These are phyloP conservation scores for Symbiotaphrina buchneri DNA, from an alignment of 495 filamentous ascomycete species.

Conservation along the genomic window DNA sequence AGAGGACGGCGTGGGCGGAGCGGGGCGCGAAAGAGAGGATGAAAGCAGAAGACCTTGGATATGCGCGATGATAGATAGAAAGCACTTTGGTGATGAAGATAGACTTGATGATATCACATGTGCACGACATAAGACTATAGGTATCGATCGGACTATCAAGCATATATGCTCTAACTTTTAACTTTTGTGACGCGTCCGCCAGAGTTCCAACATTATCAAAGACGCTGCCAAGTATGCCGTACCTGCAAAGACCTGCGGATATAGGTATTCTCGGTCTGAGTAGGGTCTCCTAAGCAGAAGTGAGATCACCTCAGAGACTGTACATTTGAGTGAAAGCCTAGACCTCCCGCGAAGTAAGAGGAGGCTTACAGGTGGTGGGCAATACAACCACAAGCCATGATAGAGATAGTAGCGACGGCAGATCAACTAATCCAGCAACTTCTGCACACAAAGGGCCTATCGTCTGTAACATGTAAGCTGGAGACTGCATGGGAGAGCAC, in stretches of 20 bases:
- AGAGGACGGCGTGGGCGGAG: conserved; percentile 23
- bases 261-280: conserved; percentile 25
- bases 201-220: conserved; percentile 25
- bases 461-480: conserved; percentile 10
- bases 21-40: conserved; percentile 15
- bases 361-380: conserved; percentile 33
- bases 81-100: too few relatives aligned
- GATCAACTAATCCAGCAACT: conserved; percentile 46
- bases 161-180: too few relatives aligned
- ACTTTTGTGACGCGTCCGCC: too few relatives aligned
- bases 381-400: conserved; percentile 52
- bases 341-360: background rate
- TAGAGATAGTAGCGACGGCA: conserved; percentile 53
- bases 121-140: too few relatives aligned
- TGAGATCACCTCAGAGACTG: conserved; percentile 49
- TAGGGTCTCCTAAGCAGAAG: conserved; percentile 37
- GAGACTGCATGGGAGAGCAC: background rate
- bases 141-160: too few relatives aligned
- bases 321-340: conserved; percentile 2
- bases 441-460: conserved; percentile 55
- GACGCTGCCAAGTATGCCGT: conserved; percentile 41
- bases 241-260: conserved; percentile 42
- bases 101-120: too few relatives aligned
- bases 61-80: too few relatives aligned
- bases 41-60: too few relatives aligned